Base-by-base conservation (phyloP, 2,329 filamentous ascomycete species). In the Pseudogymnoascus sp. region DNA sequence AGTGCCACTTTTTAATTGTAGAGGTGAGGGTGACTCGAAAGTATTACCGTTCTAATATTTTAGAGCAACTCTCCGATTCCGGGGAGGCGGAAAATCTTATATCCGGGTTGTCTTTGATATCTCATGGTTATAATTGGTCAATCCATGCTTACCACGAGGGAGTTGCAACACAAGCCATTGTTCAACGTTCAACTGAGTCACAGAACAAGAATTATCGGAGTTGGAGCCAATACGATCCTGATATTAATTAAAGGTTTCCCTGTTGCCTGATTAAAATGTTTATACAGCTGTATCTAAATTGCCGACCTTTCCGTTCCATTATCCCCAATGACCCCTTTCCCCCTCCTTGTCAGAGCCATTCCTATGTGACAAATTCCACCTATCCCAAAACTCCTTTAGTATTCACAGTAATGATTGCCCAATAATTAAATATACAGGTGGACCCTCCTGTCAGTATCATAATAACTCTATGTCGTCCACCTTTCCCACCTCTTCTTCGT, bases 401-500 rank as follows among this genome's bases (percentile, higher is more conserved):
- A 53, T 35, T 53, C 28, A 53, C 28, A 9, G 5, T 53, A 35
- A 53, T 35, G 28, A 53, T 53, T 53, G 9, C 28, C 47, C 47
- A 18, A 53, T 53, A 35, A 53, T 53, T 53, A 53, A 53, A 53
- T 53, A 53, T 53, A 53, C 47, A 53, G 9, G 28, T 18, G 28
- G 28, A 20, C 47, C 15, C 11, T 35, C 47, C 47, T 53, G 47
- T 53, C n/a, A 53, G 47, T 53, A 33, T 53, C 47, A 53, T 53
- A 53, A 53, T 53, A 33, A 53, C 47, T 53, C 47, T 18, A 33
- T 53, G 28, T 22, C 22, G 15, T 60, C 28, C 25, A 5, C 39
- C 22, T 35, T 50, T 7, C 30, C 37, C 20, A 12, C 35, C 43
- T 53, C 47, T 59, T 69, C 65, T 39, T 86, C 83, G 66, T 86